These are phyloP conservation scores for Nicotiana obtusifolia DNA, from an alignment of 257 asterid genomes.

Conservation along the genomic window DNA sequence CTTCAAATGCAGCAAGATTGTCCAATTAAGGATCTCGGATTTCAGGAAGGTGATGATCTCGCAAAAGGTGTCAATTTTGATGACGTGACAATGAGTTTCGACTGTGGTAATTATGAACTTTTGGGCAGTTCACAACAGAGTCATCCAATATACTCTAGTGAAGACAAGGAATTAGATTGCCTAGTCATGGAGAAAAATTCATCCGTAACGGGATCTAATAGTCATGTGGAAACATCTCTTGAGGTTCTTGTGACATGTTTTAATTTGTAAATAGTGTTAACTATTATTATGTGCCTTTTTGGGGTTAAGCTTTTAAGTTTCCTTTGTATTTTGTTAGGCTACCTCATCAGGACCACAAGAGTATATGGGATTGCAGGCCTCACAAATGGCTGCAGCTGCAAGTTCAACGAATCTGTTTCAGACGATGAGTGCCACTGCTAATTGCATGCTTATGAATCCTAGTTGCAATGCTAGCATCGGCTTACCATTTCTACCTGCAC, in stretches of 20 bases:
- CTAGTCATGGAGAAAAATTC: conserved; percentile 39
- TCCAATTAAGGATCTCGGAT: conserved; percentile 36
- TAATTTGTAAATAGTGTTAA: not conserved
- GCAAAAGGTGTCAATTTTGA: conserved; percentile 35
- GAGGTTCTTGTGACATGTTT: conserved; percentile 26
- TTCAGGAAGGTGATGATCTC: conserved; percentile 35
- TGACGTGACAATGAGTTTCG: conserved; percentile 41
- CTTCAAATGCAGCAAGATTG: conserved; percentile 29
- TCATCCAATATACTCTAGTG: conserved; percentile 33
- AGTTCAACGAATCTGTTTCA: conserved; percentile 35
- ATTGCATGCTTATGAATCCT: conserved; percentile 40
- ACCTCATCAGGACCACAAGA: conserved; percentile 50
- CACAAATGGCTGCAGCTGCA: conserved; percentile 21
- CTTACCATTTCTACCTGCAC: conserved; percentile 41
- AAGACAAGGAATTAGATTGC: conserved; percentile 32
- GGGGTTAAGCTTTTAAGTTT: not conserved
- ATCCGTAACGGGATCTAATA: conserved; percentile 46
- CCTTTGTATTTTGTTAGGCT: conserved; percentile 30
- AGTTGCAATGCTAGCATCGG: conserved; percentile 27
- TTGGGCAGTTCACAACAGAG: conserved; percentile 32
- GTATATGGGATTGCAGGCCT: conserved; percentile 33
- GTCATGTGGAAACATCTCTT: conserved; percentile 37
- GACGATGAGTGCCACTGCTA: conserved; percentile 2
- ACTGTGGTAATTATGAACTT: conserved; percentile 29
- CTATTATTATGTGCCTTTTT: conserved; percentile 27